These are phyloP conservation scores for Poa annua DNA, from an alignment of 176 grass and related monocot species.

Conservation along the genomic window DNA sequence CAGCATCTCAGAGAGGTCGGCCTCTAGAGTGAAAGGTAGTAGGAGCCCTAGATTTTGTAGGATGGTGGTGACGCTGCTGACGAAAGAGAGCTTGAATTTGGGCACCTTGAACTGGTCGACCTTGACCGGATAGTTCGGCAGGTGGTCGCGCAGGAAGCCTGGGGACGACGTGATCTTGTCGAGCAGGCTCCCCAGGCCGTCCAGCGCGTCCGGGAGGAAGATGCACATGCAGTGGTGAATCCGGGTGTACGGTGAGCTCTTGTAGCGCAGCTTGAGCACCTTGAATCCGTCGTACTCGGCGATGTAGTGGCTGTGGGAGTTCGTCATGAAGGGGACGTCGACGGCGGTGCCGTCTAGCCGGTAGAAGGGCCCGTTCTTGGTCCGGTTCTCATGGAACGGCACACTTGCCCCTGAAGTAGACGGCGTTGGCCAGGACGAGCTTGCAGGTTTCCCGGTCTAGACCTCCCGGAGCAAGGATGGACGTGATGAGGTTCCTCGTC, in stretches of 20 bases:
- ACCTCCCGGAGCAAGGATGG: neutral
- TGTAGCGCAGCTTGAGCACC: neutral
- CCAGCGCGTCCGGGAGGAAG: neutral
- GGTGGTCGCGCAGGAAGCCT: neutral
- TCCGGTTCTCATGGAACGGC: neutral
- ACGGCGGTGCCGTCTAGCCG: slow-evolving; percentile 1
- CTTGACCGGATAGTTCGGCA: neutral
- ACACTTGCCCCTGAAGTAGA: slow-evolving; percentile 18
- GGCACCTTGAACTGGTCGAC: neutral
- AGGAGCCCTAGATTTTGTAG: neutral
- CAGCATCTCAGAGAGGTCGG: neutral
- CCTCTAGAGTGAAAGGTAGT: neutral
- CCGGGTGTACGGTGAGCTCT: neutral
- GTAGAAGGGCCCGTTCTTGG: neutral
- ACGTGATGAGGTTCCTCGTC: neutral
- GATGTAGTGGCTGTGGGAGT: neutral
- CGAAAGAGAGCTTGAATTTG: neutral
- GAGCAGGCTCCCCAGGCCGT: neutral
- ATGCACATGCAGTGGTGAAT: slow-evolving; percentile 1
- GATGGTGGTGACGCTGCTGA: neutral
- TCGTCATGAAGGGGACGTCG: neutral
- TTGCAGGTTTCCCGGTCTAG: neutral
- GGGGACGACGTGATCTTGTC: neutral
- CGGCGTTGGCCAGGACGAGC: neutral
- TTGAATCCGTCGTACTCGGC: slow-evolving; percentile 1